phyloP scores from a whole-genome alignment of 192 early-diverging fungal species.

The Haplosporangium gracile region DNA sequence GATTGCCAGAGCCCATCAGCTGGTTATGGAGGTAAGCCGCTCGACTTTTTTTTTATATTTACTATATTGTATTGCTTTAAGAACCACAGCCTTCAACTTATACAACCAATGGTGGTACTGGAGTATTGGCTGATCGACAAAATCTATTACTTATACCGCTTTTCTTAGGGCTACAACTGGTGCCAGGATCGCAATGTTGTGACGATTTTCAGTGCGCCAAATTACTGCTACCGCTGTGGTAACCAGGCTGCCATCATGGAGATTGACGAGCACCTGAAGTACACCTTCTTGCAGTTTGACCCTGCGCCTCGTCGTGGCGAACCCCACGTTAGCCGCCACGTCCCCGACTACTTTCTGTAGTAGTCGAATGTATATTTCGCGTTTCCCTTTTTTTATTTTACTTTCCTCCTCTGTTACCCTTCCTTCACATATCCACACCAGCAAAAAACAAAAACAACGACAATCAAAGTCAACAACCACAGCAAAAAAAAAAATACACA shows the following conservation, averaged over 20 bases:
- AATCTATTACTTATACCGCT: background rate
- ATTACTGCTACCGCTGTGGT: conserved; percentile 99
- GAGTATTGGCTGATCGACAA: background rate
- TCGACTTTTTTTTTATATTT: background rate
- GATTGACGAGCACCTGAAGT: conserved; percentile 99
- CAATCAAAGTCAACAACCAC: background rate
- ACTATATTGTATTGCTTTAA: background rate
- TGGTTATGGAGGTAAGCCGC: conserved; percentile 83
- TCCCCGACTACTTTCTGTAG: conserved; percentile 99
- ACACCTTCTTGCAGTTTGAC: conserved; percentile 99
- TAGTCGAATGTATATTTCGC: background rate
- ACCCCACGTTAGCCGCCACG: conserved; percentile 97
- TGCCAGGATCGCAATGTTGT: conserved; percentile 98
- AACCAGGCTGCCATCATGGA: conserved; percentile 99
- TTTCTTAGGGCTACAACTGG: conserved; percentile 95
- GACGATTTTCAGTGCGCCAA: conserved; percentile 99
- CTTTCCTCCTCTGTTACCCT: background rate
- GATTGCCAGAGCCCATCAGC: conserved; percentile 95
- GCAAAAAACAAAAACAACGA: background rate
- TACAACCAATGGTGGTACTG: background rate
- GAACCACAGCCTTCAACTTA: background rate
- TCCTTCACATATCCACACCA: background rate
- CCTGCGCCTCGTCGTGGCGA: conserved; percentile 98
- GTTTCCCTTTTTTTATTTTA: background rate
- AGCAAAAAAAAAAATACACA: background rate